Conservation (phyloP, 2,329 filamentous ascomycete genomes). For the Coniochaeta sp. region DNA sequence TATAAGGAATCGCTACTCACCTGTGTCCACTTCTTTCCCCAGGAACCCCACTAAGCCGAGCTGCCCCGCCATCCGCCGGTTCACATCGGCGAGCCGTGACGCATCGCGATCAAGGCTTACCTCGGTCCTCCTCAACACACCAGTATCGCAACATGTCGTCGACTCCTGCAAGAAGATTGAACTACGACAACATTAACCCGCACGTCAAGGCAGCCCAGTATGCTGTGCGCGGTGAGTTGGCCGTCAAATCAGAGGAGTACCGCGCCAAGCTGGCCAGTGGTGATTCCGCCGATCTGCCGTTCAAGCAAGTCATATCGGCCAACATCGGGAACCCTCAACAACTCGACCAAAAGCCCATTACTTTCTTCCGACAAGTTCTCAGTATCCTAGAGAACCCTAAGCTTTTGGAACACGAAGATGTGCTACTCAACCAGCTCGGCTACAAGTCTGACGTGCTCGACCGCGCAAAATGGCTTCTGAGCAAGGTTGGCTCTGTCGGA, state of each 20-base stretch:
- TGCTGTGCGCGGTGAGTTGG: conserved; percentile 92
- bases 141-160: conserved; percentile 26
- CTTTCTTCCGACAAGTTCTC: conserved; percentile 95
- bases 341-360: conserved; percentile 97
- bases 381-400: conserved; percentile 86
- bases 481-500: conserved; percentile 81
- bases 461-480: conserved; percentile 72
- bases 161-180: conserved; percentile 43
- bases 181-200: conserved; percentile 84
- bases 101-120: too few species aligned
- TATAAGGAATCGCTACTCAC: not conserved
- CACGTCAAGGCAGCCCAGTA: conserved; percentile 85
- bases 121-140: not conserved
- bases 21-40: not conserved
- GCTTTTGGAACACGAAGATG: conserved; percentile 74
- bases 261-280: conserved; percentile 62
- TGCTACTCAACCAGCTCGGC: conserved; percentile 65
- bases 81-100: not conserved
- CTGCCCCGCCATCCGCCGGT: not conserved
- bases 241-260: conserved; percentile 88
- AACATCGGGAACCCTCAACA: conserved; percentile 99
- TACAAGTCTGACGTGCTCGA: conserved; percentile 88
- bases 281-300: conserved; percentile 58
- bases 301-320: conserved; percentile 85
- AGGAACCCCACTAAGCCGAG: not conserved